Base-by-base conservation (phyloP, 371 early-diverging fungal species). In the Encephalitozoon cuniculi region DNA sequence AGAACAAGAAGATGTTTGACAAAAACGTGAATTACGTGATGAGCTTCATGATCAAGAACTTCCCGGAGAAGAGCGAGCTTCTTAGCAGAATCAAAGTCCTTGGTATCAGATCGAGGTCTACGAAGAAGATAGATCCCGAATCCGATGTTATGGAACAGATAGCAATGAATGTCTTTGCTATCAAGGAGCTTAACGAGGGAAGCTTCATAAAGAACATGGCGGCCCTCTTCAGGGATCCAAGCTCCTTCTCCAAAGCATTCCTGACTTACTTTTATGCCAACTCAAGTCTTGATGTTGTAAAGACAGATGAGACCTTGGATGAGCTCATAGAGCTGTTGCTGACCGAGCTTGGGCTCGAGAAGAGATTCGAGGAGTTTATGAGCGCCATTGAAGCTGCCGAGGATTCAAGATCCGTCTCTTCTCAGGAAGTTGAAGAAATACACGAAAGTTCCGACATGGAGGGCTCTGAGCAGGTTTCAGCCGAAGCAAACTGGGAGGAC, bases 11-110 rank as follows among this genome's bases (percentile, higher is more conserved):
- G 41, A 32, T 55, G 44, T 40, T 71, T 41, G 43, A 54, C 7
- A 21, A 55, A 26, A 71, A 71, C 32, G 59, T 59, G 55, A 71
- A 59, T 23, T 44, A 41, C 59, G 32, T 71, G 26, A 40, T 54
- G 15, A 41, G 54, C n/a, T 71, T 71, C 55, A 55, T 71, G 59
- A 6, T 71, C 4, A 53, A 71, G 32, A 43, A 11, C 46, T 63
- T 43, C 44, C 30, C 25, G n/a, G 59, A 37, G 21, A 54, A 41
- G 12, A 44, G 37, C 11, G 71, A 71, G 44, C 54, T 71, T 63
- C 52, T 59, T 5, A 40, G 71, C 32, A 71, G 55, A 54, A 30
- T 71, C 12, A 71, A 55, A 25, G 59, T 71, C 32, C 21, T 71
- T 23, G 15, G 39, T 32, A 59, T 59, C 18, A 34, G 34, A n/a